Evolutionary conservation across 2,329 filamentous ascomycete genomes (phyloP).

Genomic region (Trichophyton verrucosum): DNA sequence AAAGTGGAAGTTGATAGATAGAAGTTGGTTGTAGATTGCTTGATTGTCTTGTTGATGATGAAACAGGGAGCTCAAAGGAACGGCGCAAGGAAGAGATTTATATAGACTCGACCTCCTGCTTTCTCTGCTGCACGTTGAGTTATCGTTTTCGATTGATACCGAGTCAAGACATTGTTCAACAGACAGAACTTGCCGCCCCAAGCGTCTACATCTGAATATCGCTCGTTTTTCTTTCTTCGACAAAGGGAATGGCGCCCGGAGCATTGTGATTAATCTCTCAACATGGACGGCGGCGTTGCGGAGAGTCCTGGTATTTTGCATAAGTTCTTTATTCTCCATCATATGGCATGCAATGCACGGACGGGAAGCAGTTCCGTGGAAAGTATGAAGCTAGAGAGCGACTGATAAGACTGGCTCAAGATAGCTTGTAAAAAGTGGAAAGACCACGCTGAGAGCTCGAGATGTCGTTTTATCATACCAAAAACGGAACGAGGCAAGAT

Average conservation of each 20-base stretch:
- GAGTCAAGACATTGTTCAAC: background rate
- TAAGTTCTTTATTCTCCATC: background rate
- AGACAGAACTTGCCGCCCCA: background rate
- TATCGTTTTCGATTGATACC: background rate
- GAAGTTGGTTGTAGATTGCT: background rate
- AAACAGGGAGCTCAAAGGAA: background rate
- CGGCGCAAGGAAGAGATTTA: background rate
- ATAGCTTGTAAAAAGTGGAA: background rate
- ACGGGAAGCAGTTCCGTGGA: background rate
- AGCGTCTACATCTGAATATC: background rate
- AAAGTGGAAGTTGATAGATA: constrained; percentile 5
- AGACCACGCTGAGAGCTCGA: background rate
- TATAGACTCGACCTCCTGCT: background rate
- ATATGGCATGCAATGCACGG: background rate
- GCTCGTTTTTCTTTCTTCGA: background rate
- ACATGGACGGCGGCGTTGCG: background rate
- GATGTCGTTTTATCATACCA: background rate
- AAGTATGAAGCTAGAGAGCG: background rate
- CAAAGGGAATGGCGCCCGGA: background rate
- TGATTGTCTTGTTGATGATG: background rate
- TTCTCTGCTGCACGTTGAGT: background rate
- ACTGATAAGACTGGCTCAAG: background rate
- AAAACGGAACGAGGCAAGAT: background rate
- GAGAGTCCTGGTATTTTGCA: background rate
- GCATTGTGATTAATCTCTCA: background rate